Conservation (phyloP, 2,329 filamentous ascomycete genomes). For the Aureobasidium lini region DNA sequence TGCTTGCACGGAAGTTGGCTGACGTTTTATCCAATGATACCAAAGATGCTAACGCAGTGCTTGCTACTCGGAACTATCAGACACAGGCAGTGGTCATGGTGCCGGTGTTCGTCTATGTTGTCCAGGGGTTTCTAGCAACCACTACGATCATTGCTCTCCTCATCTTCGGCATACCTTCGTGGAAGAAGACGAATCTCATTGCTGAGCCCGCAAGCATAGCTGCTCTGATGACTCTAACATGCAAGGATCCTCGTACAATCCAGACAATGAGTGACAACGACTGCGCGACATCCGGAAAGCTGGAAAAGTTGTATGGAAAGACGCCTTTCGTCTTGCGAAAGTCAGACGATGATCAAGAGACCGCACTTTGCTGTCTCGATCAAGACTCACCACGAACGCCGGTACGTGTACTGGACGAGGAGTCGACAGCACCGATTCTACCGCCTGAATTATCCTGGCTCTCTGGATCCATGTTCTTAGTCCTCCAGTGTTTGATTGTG, state of each 20-base stretch:
- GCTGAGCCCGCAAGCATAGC: slow-evolving; percentile 30
- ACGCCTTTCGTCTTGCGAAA: background rate
- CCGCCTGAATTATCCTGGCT: background rate
- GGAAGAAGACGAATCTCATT: slow-evolving; percentile 4
- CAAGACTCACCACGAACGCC: background rate
- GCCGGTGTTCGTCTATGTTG: slow-evolving; percentile 31
- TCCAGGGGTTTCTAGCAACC: slow-evolving; percentile 20
- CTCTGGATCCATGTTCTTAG: background rate
- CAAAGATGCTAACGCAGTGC: slow-evolving; percentile 2
- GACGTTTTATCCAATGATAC: slow-evolving; percentile 24
- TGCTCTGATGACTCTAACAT: slow-evolving; percentile 26
- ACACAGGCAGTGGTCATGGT: slow-evolving; percentile 32
- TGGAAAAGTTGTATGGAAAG: background rate
- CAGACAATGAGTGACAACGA: background rate
- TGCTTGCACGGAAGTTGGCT: slow-evolving; percentile 33
- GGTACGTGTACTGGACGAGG: no score
- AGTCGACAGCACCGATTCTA: background rate
- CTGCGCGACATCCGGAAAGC: background rate
- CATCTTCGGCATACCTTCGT: slow-evolving; percentile 21
- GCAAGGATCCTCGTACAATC: slow-evolving; percentile 18
- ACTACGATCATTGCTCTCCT: slow-evolving; percentile 20
- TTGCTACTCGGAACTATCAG: slow-evolving; percentile 19
- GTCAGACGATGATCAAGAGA: background rate
- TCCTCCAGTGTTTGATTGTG: background rate
- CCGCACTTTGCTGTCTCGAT: background rate